A percentile compares a stretch with the other conserved stretches of the same genome.
Conservation (phyloP, 257 asterid genomes). For the Solanum pennellii region DNA sequence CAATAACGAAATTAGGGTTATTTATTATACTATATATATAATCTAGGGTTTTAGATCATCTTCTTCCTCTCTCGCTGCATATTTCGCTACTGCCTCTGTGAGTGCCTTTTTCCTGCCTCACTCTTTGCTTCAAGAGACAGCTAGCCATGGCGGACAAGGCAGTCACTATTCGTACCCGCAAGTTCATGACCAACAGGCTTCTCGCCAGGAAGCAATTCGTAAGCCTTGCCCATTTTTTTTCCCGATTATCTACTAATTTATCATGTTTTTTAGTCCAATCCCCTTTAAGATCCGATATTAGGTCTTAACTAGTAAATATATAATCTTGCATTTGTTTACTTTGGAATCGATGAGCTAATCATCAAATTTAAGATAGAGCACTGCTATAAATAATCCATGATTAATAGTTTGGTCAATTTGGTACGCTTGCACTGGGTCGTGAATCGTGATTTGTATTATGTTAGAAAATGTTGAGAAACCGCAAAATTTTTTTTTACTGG, state of each 20-base stretch:
- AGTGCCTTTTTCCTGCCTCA: not conserved
- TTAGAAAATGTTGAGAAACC: not conserved
- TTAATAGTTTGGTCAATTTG: not conserved
- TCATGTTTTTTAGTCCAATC: not conserved
- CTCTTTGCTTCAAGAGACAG: not conserved
- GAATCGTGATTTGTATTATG: not conserved
- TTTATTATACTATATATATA: not conserved
- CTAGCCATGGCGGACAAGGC: conserved; percentile 9
- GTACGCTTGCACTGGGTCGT: not conserved
- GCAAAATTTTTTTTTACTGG: not conserved
- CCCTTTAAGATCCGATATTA: not conserved
- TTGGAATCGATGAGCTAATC: not conserved
- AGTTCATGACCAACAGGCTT: conserved; percentile 15
- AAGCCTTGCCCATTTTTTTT: not conserved
- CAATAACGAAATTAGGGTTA: not conserved
- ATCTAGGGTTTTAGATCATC: not conserved
- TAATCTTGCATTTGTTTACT: not conserved
- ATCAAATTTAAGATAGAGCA: not conserved
- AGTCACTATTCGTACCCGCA: conserved; percentile 9
- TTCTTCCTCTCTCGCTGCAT: not conserved
- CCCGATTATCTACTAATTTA: not conserved
- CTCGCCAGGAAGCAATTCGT: conserved; percentile 11
- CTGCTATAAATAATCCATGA: not conserved
- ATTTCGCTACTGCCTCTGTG: not conserved
- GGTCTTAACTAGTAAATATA: not conserved